A percentile compares a stretch with the other conserved stretches of the same genome.
Conservation (phyloP, 2,329 filamentous ascomycete genomes). For the Fusarium begoniae region DNA sequence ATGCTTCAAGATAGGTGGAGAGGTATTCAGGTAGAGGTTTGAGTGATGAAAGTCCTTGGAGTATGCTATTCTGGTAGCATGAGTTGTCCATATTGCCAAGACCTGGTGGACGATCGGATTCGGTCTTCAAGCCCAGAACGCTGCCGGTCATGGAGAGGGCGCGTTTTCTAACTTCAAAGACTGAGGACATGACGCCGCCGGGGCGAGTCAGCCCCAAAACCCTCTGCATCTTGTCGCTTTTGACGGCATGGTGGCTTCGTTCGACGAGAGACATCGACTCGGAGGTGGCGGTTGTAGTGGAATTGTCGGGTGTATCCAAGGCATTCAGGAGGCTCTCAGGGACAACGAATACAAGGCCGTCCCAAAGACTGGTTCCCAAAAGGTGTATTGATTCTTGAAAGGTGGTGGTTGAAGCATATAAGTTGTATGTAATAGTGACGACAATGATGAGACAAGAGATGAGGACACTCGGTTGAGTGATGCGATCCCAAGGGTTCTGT, state of each 20-base stretch:
- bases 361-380: constrained; percentile 64
- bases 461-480: constrained; percentile 49
- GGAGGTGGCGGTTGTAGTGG: constrained; percentile 54
- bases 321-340: constrained; percentile 67
- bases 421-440: constrained; percentile 47
- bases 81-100: constrained; percentile 94
- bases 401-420: constrained; percentile 47
- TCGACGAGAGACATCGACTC: constrained; percentile 50
- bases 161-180: constrained; percentile 66
- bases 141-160: constrained; percentile 62
- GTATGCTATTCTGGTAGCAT: constrained; percentile 96
- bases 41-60: constrained; percentile 84
- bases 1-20: constrained; percentile 51
- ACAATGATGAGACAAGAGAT: constrained; percentile 48
- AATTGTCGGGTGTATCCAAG: constrained; percentile 64
- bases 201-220: constrained; percentile 67
- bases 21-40: constrained; percentile 75
- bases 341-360: constrained; percentile 64
- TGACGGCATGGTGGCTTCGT: constrained; percentile 61
- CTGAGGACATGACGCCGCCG: constrained; percentile 63
- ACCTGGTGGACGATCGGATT: constrained; percentile 65
- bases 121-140: constrained; percentile 51
- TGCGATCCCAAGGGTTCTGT: constrained; percentile 44
- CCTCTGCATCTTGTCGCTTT: constrained; percentile 71
- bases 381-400: constrained; percentile 42